Conservation (phyloP, 1,139 yeast genomes). For the Candida sanyaensis region DNA sequence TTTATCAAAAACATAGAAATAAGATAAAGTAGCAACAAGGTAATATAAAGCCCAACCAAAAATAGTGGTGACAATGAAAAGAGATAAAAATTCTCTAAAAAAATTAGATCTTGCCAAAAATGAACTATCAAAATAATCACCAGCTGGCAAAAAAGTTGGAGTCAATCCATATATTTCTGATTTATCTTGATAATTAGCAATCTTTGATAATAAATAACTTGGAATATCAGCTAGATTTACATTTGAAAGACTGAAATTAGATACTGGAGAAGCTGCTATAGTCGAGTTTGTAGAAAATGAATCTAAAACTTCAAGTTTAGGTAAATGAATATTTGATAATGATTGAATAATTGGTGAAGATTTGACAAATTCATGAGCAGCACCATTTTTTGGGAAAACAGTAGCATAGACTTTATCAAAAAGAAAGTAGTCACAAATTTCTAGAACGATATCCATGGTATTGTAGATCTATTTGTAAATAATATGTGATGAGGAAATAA, state of each 20-base stretch:
- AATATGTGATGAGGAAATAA: not conserved
- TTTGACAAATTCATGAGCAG: slow-evolving; percentile 19
- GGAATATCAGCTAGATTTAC: slow-evolving; percentile 15
- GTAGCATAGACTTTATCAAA: slow-evolving; percentile 74
- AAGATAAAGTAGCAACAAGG: slow-evolving; percentile 73
- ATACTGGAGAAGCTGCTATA: slow-evolving; percentile 1
- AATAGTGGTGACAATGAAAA: slow-evolving; percentile 70
- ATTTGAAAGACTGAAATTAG: slow-evolving; percentile 8
- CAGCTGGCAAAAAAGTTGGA: slow-evolving; percentile 42
- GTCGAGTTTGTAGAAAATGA: slow-evolving; percentile 7
- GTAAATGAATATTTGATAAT: slow-evolving; percentile 6
- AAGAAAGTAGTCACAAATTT: slow-evolving; percentile 66
- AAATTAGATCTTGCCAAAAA: slow-evolving; percentile 69
- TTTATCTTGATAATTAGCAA: slow-evolving; percentile 30
- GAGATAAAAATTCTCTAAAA: slow-evolving; percentile 67
- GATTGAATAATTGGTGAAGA: slow-evolving; percentile 8
- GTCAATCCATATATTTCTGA: slow-evolving; percentile 40
- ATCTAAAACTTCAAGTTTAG: slow-evolving; percentile 5
- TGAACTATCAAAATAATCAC: slow-evolving; percentile 60
- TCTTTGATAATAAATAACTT: slow-evolving; percentile 13
- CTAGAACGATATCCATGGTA: slow-evolving; percentile 89
- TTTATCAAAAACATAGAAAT: slow-evolving; percentile 77
- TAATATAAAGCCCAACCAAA: slow-evolving; percentile 87
- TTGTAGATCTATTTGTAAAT: not conserved
- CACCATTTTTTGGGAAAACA: slow-evolving; percentile 36